Base-by-base conservation (phyloP, 352 stramenopile species). In the Pythium pyrilobum region DNA sequence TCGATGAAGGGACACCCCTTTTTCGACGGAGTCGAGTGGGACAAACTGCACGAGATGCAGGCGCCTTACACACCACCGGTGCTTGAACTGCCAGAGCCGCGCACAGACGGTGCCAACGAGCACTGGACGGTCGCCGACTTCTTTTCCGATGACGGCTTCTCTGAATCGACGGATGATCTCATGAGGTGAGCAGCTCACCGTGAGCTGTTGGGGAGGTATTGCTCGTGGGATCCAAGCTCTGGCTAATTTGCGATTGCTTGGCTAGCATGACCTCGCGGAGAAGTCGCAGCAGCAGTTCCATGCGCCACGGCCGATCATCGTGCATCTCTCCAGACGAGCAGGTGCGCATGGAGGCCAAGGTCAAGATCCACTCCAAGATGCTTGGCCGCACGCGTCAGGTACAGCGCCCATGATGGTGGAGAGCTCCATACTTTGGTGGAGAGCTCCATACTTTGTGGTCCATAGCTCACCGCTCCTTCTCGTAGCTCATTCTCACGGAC, bases 71-170 rank as follows among this genome's bases (percentile, higher is more conserved):
- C 39, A 23, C 83, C 83, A 40, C 74, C 77, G 16, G 49, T 60
- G 4, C 60, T 88, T 25, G 68, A 79, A 13, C 66, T 92, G 23
- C 60, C 76, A 0, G 81, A 91, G 25, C 77, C 81, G 23, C 52
- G 49, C 24, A 51, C 43, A 4, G 81, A 92, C 60, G 81, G 81
- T 12, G 77, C 77, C 1, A 69, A 76, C 3, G 81, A 92, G 23
- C 78, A 92, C 46, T 92, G 81, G 81, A 80, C 74, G 11, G 81
- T 92, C 5, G 77, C 79, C 6, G 81, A 92, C 48, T 92, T 89
- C 41, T 90, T 92, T 58, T 77, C 79, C 4, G 72, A 89, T 37
- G 74, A 90, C 55, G 70, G 56, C 11, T 89, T 90, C 44, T 92
- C 79, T 21, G 77, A 89, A 56, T 85, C 73, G 56, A 85, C 81